Evolutionary conservation across 257 asterid species (phyloP), one percentile per base, ranked within the genome.

Genomic region (Orobanche coerulescens): DNA sequence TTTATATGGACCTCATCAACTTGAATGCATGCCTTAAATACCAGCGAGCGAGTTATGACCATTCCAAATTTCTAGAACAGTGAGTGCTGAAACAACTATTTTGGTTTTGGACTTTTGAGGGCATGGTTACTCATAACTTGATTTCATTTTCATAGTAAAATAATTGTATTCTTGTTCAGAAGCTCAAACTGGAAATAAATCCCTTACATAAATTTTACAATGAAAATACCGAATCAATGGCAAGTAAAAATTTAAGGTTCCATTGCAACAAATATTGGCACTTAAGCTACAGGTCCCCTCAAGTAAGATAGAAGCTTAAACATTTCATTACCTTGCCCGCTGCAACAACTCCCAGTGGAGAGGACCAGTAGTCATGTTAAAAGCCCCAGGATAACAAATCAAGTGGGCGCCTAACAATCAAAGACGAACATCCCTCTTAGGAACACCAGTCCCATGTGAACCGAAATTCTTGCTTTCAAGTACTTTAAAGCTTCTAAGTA

Each of bases 311-410:
- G 52, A 57, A 62, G 58, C 39, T 46, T 19, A 22, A 28, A 15
- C 26, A 43, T 18, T 49, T 28, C 15, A 70, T 74, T 78, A 88
- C 96, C 96, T 82, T 36, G 96, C 95, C 70, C 96, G 78, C 75
- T 85, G 96, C 80, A 83, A 70, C 62, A 88, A 65, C 67, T 88
- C 96, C 96, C 96, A 85, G 66, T 85, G 96, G 47, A 85, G 80
- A 40, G 96, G 96, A 61, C 96, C 96, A 61, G 93, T 88, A 44
- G 96, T 85, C 96, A 85, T 88, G 88, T 88, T 88, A 77, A 88
- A 88, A 64, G 95, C 95, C 66, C 95, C 96, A 59, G 96, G 96
- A 73, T 83, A 85, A 73, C 96, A 85, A 50, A 88, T 75, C 85
- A 88, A 75, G 79, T 88, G 96, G 67, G 93, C 96, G 61, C 95